Percentiles rank a stretch among this genome's conserved stretches.
Conservation (phyloP, 805 yeast species). For the Torulaspora quercuum region DNA sequence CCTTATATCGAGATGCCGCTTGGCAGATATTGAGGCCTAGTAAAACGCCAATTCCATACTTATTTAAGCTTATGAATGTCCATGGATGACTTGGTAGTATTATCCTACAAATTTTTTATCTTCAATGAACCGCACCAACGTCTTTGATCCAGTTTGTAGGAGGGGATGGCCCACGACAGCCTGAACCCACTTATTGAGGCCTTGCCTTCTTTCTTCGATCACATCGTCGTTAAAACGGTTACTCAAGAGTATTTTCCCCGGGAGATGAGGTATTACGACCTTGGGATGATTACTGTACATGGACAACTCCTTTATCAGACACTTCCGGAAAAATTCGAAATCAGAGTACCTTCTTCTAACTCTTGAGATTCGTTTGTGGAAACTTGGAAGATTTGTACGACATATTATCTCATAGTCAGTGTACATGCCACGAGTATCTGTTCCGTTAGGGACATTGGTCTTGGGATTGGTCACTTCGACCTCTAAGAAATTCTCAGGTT, state of each 20-base stretch:
- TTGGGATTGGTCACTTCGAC: constrained; percentile 60
- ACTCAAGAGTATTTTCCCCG: constrained; percentile 74
- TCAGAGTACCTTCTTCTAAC: constrained; percentile 89
- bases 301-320: constrained; percentile 70
- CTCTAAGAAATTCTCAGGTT: constrained; percentile 91
- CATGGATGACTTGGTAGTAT: constrained; percentile 2
- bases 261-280: constrained; percentile 81
- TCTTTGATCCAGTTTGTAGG: constrained; percentile 79
- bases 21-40: neutral
- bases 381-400: constrained; percentile 87
- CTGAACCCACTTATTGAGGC: constrained; percentile 73
- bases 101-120: constrained; percentile 51
- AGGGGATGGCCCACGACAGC: constrained; percentile 91
- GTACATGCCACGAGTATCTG: constrained; percentile 51
- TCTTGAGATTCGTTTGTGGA: constrained; percentile 55
- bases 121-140: constrained; percentile 79
- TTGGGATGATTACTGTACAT: constrained; percentile 38
- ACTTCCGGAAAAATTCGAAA: constrained; percentile 74
- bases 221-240: constrained; percentile 78
- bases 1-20: too few relatives aligned
- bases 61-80: neutral
- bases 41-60: neutral
- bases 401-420: constrained; percentile 92
- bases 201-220: constrained; percentile 78
- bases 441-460: constrained; percentile 39